Evolutionary conservation across 2,329 filamentous ascomycete species (phyloP), one percentile per base, ranked within the genome.

Genomic region (Fusarium begoniae): DNA sequence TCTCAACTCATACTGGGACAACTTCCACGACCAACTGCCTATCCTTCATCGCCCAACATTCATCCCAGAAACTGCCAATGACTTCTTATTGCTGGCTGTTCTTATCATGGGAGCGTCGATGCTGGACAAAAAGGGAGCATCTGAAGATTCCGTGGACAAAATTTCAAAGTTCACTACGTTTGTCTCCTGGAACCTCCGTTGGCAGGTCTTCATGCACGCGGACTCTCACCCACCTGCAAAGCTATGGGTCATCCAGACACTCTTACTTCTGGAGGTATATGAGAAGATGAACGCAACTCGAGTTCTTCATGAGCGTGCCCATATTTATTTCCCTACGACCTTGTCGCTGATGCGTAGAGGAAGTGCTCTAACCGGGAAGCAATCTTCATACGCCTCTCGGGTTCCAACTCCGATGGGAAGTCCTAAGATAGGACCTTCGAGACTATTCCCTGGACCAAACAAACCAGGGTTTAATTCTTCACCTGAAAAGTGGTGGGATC

Each of bases 181-280:
- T 40, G 77, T 79, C 9, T 79, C 77, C 5, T 79, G 77, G 77
- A 79, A 79, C 30, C 61, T 79, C 2, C 73, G 77, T 11, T 79
- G 77, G 77, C 77, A 79, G 41, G 77, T 79, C 7, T 79, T 79
- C 56, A 79, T 79, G 77, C 77, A 79, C 22, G 77, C 77, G 15
- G 77, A 79, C 40, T 79, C 77, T 15, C 77, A 79, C 38, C 77
- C 77, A 14, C 77, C 77, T 28, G 77, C 77, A 15, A 79, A 79
- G 28, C 60, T 79, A 20, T 79, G 77, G 77, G 77, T 79, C 11
- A 79, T 79, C 6, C 77, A 79, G 24, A 78, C 77, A 14, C 66
- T 79, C 4, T 65, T 79, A 9, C 75, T 79, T 17, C 48, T 79
- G 3, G 77, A 79, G 30, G 76, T 79, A 1, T 79, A 79, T 28